A percentile compares a stretch with the other conserved stretches of the same genome.
Conservation (phyloP, 805 yeast species). For the Candida parachauliodes region DNA sequence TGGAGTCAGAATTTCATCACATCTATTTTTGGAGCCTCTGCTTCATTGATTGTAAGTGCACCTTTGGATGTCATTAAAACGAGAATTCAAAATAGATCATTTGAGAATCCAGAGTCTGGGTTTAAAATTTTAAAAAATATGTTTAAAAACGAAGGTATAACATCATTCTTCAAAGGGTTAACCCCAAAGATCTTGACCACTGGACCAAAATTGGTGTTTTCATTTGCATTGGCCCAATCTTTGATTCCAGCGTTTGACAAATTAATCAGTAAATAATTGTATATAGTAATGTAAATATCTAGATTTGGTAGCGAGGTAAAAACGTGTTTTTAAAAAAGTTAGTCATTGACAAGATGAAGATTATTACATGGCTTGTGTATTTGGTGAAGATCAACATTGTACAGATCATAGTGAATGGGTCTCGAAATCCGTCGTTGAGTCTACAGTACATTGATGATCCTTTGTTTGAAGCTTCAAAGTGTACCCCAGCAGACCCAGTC, state of each 20-base stretch:
- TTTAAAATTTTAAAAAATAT: slow-evolving; percentile 89
- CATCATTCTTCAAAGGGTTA: slow-evolving; percentile 93
- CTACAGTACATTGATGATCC: slow-evolving; percentile 32
- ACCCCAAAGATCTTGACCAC: slow-evolving; percentile 96
- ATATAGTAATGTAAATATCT: background rate
- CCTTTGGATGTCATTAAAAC: slow-evolving; percentile 98
- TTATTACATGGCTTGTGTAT: slow-evolving; percentile 30
- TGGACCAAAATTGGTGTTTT: slow-evolving; percentile 96
- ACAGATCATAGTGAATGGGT: slow-evolving; percentile 30
- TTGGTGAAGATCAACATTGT: slow-evolving; percentile 35
- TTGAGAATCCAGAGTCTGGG: slow-evolving; percentile 94
- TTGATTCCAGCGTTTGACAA: slow-evolving; percentile 94
- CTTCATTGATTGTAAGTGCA: slow-evolving; percentile 93
- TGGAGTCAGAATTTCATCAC: slow-evolving; percentile 95
- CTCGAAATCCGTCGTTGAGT: slow-evolving; percentile 30
- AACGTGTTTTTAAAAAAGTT: background rate
- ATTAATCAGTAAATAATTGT: slow-evolving; percentile 7
- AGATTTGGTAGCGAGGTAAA: background rate
- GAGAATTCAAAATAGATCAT: slow-evolving; percentile 94
- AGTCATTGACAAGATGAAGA: slow-evolving; percentile 24
- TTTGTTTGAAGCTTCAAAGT: slow-evolving; percentile 23
- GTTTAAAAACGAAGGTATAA: slow-evolving; percentile 83
- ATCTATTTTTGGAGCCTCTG: slow-evolving; percentile 94
- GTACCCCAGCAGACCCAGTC: slow-evolving; percentile 16
- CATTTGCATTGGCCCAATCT: slow-evolving; percentile 96